Base-by-base conservation (phyloP, 23 red algal genomes). In the Cyanidium caldarium region DNA sequence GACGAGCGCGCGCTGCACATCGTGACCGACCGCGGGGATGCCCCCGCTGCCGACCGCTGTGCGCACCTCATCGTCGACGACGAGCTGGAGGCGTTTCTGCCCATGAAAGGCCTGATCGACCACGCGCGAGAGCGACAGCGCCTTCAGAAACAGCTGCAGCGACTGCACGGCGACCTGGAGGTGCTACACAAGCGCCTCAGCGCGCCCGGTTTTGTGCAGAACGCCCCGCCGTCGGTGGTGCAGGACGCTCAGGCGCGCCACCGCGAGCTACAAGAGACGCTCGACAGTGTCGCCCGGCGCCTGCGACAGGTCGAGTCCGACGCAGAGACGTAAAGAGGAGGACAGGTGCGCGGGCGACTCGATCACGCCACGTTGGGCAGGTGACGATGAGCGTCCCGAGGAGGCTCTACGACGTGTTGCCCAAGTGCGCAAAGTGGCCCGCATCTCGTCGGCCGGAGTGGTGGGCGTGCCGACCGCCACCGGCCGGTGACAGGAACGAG, bases 201-300 rank as follows among this genome's bases (percentile, higher is more conserved):
- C 1, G 82, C 84, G 45, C 80, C 80, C 1, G 69, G 73, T 33
- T 96, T 96, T 81, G 80, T 74, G 20, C 35, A 96, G 12, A 87
- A 88, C 31, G 91, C 91, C 0, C 91, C 91, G 17, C 57, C 74
- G 19, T 31, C 69, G 23, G 84, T 96, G 26, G 78, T 96, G n/a
- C 67, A 61, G 2, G 71, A 88, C 46, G 87, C 82, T 2, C 69
- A 70, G 34, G 68, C 65, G 26, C 35, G 46, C 5, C 72, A 74
- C 25, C 41, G 51, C 30, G 79, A 80, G 20, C 46, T 91, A 20
- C 46, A 83, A 38, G 78, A 80, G 26, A 66, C 81, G 57, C 67
- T 91, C 15, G 39, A 65, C 36, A 73, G 40, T 46, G 38, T 88
- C 1, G 65, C 34, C 28, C 73, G 61, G 17, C 67, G 85, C 23